Percentiles rank a stretch among this genome's conserved stretches.
Conservation (phyloP, 1,284 basidiomycete genomes). For the Papiliotrema flavescens region DNA sequence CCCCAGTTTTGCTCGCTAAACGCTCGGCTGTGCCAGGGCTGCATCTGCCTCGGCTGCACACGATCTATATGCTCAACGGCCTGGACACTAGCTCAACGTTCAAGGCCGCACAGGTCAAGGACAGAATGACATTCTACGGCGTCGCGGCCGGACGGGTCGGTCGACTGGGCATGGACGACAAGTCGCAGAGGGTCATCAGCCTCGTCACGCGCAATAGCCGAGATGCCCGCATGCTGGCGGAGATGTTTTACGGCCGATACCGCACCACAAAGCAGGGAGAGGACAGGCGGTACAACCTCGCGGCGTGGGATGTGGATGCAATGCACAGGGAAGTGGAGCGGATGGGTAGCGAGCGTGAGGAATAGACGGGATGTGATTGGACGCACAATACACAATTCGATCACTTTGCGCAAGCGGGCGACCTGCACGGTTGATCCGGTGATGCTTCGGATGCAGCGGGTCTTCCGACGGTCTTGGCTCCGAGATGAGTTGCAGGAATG, state of each 20-base stretch:
- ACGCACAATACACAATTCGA: too few relatives aligned
- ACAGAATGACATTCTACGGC: conserved; percentile 19
- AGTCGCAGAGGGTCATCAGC: conserved; percentile 24
- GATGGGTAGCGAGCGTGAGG: too few relatives aligned
- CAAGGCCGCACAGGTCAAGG: conserved; percentile 10
- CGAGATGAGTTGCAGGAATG: too few relatives aligned
- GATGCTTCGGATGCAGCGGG: too few relatives aligned
- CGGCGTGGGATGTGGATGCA: conserved; percentile 14
- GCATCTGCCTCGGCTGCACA: conserved; percentile 27
- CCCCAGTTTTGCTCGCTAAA: conserved; percentile 13
- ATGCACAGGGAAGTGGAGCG: not conserved
- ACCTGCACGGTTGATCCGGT: too few relatives aligned
- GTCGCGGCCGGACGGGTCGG: conserved; percentile 30
- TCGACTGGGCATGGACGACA: conserved; percentile 16
- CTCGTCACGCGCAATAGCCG: conserved; percentile 17
- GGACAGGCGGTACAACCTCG: conserved; percentile 2
- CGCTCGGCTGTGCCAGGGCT: conserved; percentile 27
- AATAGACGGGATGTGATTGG: too few relatives aligned
- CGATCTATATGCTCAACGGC: conserved; percentile 31
- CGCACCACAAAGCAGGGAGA: not conserved
- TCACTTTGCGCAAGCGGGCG: too few relatives aligned
- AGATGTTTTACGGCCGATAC: conserved; percentile 19
- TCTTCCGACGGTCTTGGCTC: too few relatives aligned
- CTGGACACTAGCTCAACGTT: conserved; percentile 25
- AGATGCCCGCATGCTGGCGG: conserved; percentile 21